Base-by-base conservation (phyloP, 305 asterid species). In the Solanum hybrid region DNA sequence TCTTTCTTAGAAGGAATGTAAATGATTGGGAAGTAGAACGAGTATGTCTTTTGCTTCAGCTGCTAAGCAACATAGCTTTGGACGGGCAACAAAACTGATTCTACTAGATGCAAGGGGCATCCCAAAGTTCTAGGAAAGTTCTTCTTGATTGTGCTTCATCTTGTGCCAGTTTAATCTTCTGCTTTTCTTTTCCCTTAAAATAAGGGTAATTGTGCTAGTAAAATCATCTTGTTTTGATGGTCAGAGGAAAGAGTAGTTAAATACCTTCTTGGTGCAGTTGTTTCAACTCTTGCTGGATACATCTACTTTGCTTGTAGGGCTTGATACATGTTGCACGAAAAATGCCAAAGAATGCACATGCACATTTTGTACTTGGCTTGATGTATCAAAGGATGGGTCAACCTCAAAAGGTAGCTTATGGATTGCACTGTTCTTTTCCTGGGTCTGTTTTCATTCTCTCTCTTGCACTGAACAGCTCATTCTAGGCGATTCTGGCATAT, bases 341-440 rank as follows among this genome's bases (percentile, higher is more conserved):
- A 96, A 97, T 97, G 99, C 95, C 98, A 69, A 96, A 96, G 95
- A 96, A 97, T 86, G 95, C 95, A 89, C 99, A 97, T 89, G 97
- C 99, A 76, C 99, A 96, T 94, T 97, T 97, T 92, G 90, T 97
- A 90, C 98, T 97, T 88, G 99, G 99, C 73, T 91, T 97, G 90
- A 97, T 97, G 99, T 93, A 96, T 92, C 99, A 97, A 93, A 94
- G 99, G 93, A 95, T 96, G 98, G 97, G 99, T 42, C 99, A 97
- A 91, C 97, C 99, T 86, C 98, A 95, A 93, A 96, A 96, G 99
- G 99, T 97, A 94, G 88, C 88, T 77, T 86, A 91, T 64, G 81
- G 89, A 87, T 80, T 77, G 77, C 80, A 80, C 85, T 56, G 84
- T 79, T 31, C 15, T 60, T 91, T 73, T 90, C 75, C 56, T 79